Conservation (phyloP, 2,329 filamentous ascomycete species). For the Leptographium procerum region DNA sequence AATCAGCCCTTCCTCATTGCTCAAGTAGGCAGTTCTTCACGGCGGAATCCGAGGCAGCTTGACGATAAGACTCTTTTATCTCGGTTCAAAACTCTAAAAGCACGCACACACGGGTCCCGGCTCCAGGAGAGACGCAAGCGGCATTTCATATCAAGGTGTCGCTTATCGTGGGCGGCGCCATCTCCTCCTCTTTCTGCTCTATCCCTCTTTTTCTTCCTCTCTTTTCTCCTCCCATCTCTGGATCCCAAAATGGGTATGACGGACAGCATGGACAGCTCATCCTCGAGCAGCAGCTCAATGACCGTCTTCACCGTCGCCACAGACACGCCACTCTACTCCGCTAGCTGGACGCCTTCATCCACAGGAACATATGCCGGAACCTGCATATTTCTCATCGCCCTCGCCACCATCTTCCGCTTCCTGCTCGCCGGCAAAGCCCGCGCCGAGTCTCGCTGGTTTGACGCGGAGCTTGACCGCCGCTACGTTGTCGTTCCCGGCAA, state of each 20-base stretch:
- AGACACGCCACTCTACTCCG: conserved; percentile 43
- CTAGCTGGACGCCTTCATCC: conserved; percentile 60
- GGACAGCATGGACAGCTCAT: conserved; percentile 6
- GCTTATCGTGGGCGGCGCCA: too few relatives aligned
- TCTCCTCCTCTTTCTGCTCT: background rate
- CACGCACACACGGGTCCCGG: too few relatives aligned
- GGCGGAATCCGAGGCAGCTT: too few relatives aligned
- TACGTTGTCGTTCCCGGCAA: conserved; percentile 65
- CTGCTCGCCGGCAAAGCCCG: conserved; percentile 62
- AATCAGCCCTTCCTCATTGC: too few relatives aligned
- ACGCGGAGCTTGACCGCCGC: conserved; percentile 59
- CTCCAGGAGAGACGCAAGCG: too few relatives aligned
- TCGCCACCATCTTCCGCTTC: conserved; percentile 57
- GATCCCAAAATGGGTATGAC: conserved; percentile 1
- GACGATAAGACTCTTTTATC: too few relatives aligned
- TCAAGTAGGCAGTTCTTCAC: too few relatives aligned
- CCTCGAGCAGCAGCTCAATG: conserved; percentile 5
- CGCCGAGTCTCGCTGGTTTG: conserved; percentile 53
- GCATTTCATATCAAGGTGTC: too few relatives aligned
- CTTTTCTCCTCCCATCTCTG: background rate
- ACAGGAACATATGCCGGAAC: conserved; percentile 71
- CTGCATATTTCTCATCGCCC: conserved; percentile 78
- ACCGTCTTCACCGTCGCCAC: conserved; percentile 46
- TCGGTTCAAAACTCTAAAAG: too few relatives aligned
- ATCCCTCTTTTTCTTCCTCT: background rate